phyloP scores from a whole-genome alignment of 306 rosid genomes.

The Lagenaria siceraria region DNA sequence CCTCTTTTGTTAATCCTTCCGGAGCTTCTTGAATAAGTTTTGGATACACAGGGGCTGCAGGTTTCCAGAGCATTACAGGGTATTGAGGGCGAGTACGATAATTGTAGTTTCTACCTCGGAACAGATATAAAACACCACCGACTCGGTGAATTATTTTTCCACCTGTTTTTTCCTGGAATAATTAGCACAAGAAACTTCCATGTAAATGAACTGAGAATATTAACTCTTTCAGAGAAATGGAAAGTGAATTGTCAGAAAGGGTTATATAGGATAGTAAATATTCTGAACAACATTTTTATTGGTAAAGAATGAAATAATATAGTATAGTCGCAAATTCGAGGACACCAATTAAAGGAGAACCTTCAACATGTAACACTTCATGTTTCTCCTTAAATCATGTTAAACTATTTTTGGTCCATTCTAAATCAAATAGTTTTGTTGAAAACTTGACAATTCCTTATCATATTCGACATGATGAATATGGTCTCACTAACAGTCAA shows the following conservation, averaged over 20 bases:
- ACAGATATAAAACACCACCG: constrained; percentile 81
- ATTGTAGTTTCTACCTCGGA: constrained; percentile 84
- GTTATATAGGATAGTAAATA: not conserved
- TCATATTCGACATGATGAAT: not conserved
- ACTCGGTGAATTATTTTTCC: constrained; percentile 80
- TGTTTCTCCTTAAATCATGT: not conserved
- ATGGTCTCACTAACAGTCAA: not conserved
- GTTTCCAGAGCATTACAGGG: constrained; percentile 98
- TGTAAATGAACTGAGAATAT: not conserved
- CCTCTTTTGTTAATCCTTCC: constrained; percentile 66
- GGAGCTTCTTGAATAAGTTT: constrained; percentile 95
- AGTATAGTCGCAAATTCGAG: not conserved
- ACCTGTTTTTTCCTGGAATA: constrained; percentile 64
- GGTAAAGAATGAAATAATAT: not conserved
- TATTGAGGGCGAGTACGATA: constrained; percentile 74
- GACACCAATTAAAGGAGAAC: not conserved
- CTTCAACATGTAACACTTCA: not conserved
- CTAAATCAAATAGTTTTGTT: not conserved
- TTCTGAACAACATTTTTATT: not conserved
- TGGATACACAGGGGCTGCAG: constrained; percentile 88
- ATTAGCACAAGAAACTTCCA: not conserved
- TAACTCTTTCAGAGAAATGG: not conserved
- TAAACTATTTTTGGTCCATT: not conserved
- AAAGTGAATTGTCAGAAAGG: not conserved
- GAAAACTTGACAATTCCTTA: not conserved